These are phyloP conservation scores for Solanum peruvianum DNA, from an alignment of 257 asterid species.

Conservation along the genomic window DNA sequence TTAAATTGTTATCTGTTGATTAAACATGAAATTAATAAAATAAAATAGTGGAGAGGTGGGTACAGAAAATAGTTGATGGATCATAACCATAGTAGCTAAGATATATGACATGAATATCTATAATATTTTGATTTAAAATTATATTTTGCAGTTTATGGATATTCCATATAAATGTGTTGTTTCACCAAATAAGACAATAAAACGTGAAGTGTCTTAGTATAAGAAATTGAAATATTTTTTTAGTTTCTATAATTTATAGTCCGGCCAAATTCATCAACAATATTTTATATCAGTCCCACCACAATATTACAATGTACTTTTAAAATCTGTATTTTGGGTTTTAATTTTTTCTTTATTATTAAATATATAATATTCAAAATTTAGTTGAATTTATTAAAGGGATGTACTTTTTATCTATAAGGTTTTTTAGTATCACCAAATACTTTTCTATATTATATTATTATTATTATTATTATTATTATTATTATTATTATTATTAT, in stretches of 20 bases:
- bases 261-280: neutral
- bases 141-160: neutral
- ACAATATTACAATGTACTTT: neutral
- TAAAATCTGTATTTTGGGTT: neutral
- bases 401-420: no score
- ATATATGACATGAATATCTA: neutral
- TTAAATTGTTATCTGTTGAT: neutral
- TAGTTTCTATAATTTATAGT: neutral
- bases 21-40: neutral
- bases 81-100: neutral
- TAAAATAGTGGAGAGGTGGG: neutral
- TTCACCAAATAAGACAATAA: neutral
- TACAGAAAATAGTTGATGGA: neutral
- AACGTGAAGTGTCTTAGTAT: neutral
- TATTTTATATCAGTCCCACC: neutral
- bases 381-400: no score
- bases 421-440: neutral
- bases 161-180: no score
- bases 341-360: no score
- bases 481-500: no score
- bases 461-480: no score
- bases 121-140: neutral
- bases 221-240: neutral
- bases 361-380: no score
- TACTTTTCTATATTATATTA: no score